Evolutionary conservation across 2,329 filamentous ascomycete genomes (phyloP), one percentile per base, ranked within the genome.

Genomic region (Penicillium sp.): DNA sequence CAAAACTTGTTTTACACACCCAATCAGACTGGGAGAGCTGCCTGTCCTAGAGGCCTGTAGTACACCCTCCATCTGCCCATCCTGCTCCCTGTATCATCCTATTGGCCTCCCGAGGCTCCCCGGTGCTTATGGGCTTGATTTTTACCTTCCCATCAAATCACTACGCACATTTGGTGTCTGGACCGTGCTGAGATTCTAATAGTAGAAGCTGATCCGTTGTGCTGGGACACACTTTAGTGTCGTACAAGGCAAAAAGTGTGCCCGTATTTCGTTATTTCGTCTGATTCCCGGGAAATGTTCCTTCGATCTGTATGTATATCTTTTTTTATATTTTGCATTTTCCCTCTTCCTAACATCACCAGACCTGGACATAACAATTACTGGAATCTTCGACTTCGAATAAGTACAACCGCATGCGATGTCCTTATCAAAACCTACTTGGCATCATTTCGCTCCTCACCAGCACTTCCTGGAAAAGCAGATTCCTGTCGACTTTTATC

Each of bases 401-500:
- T 57, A 50, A 53, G 58, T 35, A 38, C 49, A 41, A 50, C 45
- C 53, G 63, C 62, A 66, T 72, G 70, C 69, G 56, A 73, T 74
- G 72, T 72, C 69, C 68, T 60, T 74, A 58, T 69, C 69, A 64
- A 68, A 70, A 66, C 49, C 66, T 52, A 61, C 63, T 50, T 69
- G 67, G 63, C 69, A 62, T 65, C 68, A 68, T 55, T 61, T 69
- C 54, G 65, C 62, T 66, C 61, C 64, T 66, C 62, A 70, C 52
- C 65, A 64, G 60, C 64, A 67, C 40, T 67, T 67, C 55, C 63
- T 65, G 55, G 62, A 66, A 52, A 65, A 67, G 56, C 68, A 70
- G 61, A 65, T 68, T 50, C 55, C 67, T 47, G 36, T 61, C 48
- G 59, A 45, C 50, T 61, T 65, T 33, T 67, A 68, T 42, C 57